These are phyloP conservation scores for Monosporascus sp. DNA, from an alignment of 2,329 filamentous ascomycete genomes.

Conservation along the genomic window DNA sequence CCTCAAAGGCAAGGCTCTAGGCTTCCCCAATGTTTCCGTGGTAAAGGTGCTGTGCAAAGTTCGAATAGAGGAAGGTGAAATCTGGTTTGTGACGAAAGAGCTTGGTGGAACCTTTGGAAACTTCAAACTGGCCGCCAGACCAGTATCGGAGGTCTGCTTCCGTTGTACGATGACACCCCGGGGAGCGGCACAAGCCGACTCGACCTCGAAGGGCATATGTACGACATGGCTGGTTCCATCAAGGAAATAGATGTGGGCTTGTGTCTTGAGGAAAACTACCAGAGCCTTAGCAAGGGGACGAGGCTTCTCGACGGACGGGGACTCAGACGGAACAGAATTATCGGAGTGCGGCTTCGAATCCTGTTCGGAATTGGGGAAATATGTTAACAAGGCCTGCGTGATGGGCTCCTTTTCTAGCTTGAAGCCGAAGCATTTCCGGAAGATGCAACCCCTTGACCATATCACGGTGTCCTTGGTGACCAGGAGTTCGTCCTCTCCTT, in stretches of 20 bases:
- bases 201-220: constrained; percentile 91
- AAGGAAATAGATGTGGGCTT: constrained; percentile 90
- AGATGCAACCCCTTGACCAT: constrained; percentile 81
- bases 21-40: constrained; percentile 50
- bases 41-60: constrained; percentile 50
- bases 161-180: constrained; percentile 82
- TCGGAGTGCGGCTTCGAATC: constrained; percentile 13
- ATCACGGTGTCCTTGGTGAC: constrained; percentile 71
- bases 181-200: constrained; percentile 76
- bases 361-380: constrained; percentile 60
- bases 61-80: constrained; percentile 44
- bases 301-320: neutral
- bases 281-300: constrained; percentile 58
- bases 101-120: constrained; percentile 67
- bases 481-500: constrained; percentile 71
- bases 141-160: constrained; percentile 53
- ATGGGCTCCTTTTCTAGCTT: constrained; percentile 82
- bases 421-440: constrained; percentile 82
- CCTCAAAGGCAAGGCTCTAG: constrained; percentile 48
- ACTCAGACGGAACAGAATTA: neutral
- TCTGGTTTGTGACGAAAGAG: constrained; percentile 72
- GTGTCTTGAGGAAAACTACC: constrained; percentile 86
- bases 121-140: constrained; percentile 47
- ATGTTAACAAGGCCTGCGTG: constrained; percentile 78
- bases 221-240: constrained; percentile 83